phyloP scores from a whole-genome alignment of 225 moss, liverwort and hornwort species.

The Pleurozium schreberi region DNA sequence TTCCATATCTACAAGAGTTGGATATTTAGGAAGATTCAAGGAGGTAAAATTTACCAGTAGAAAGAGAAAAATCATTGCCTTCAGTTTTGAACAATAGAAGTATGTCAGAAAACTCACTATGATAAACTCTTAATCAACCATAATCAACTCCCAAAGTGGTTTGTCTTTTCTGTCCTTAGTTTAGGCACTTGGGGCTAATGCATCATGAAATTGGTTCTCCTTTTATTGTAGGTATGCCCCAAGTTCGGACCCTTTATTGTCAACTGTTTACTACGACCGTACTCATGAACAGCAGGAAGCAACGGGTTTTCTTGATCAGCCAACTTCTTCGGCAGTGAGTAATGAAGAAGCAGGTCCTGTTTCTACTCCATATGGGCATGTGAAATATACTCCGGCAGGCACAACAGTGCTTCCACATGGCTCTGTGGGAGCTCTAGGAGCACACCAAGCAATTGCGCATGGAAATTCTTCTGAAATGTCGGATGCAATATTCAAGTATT shows the following conservation, averaged over 20 bases:
- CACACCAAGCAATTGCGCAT: conserved; percentile 65
- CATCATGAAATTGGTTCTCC: background rate
- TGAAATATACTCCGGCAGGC: conserved; percentile 47
- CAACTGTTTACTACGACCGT: conserved; percentile 38
- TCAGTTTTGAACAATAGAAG: background rate
- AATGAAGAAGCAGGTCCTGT: background rate
- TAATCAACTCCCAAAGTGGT: background rate
- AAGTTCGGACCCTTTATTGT: conserved; percentile 37
- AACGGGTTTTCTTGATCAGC: conserved; percentile 47
- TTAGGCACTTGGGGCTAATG: background rate
- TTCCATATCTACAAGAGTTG: background rate
- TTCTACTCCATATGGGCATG: background rate
- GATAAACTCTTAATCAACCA: background rate
- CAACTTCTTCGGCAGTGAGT: background rate
- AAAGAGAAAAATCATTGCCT: background rate
- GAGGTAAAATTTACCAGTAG: background rate
- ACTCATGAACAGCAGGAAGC: conserved; percentile 56
- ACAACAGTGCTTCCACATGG: conserved; percentile 57
- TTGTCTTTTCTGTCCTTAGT: background rate
- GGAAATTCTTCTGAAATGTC: conserved; percentile 44
- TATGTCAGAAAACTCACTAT: background rate
- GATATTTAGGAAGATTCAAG: background rate
- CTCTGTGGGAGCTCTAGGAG: conserved; percentile 63
- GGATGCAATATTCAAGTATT: conserved; percentile 73
- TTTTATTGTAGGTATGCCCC: conserved; percentile 49